Evolutionary conservation across 495 filamentous ascomycete species (phyloP).

Genomic region (Daldinia grandis): DNA sequence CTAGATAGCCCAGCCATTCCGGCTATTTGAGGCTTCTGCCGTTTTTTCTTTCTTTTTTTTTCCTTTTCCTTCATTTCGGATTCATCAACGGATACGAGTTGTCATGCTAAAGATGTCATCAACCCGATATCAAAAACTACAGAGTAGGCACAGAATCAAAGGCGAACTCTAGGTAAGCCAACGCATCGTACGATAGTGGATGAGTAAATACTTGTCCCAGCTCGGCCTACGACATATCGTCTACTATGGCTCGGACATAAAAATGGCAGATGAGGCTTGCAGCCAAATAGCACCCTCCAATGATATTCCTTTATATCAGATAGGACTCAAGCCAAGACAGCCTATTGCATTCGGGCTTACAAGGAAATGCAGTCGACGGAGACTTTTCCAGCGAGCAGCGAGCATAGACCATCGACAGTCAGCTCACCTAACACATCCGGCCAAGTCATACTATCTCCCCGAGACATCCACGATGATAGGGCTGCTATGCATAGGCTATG

Average conservation of each 20-base stretch:
- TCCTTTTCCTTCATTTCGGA: conserved; percentile 27
- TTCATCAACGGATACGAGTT: conserved; percentile 26
- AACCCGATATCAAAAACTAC: background rate
- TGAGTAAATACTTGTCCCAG: conserved; percentile 4
- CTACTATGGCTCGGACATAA: conserved; percentile 26
- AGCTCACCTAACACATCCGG: conserved; percentile 22
- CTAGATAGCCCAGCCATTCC: conserved; percentile 34
- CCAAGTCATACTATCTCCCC: conserved; percentile 24
- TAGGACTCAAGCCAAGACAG: conserved; percentile 26
- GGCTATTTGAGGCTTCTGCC: conserved; percentile 33
- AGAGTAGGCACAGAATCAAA: background rate
- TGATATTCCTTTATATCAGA: conserved; percentile 18
- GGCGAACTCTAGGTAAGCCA: background rate
- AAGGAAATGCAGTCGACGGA: conserved; percentile 30
- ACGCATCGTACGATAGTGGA: background rate
- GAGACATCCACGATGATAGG: conserved; percentile 29
- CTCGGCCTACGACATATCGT: conserved; percentile 16
- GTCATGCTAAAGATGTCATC: conserved; percentile 7
- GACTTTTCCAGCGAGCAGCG: conserved; percentile 26
- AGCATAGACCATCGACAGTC: conserved; percentile 4
- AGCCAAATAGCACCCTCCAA: conserved; percentile 28
- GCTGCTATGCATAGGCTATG: conserved; percentile 15
- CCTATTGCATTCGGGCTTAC: conserved; percentile 37
- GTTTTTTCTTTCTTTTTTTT: conserved; percentile 14
- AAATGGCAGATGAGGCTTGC: conserved; percentile 35